Base-by-base conservation (phyloP, 2,329 filamentous ascomycete species). In the Trichoderma brevicompactum region DNA sequence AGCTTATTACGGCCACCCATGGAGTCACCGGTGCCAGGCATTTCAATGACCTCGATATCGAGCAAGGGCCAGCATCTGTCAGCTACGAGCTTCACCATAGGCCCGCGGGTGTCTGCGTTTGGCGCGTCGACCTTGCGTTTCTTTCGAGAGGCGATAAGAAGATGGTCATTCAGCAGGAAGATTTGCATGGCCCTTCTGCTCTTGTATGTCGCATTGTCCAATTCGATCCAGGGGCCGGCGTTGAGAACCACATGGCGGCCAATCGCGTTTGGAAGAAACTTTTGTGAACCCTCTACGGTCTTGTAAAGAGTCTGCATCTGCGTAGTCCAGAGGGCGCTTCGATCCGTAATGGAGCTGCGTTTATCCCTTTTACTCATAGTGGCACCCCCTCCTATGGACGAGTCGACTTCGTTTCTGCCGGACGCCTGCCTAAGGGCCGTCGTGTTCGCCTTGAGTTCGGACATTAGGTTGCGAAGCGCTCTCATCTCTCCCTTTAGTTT, bases 141-240 rank as follows among this genome's bases (percentile, higher is more conserved):
- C 81, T 97, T 97, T 70, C 92, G 89, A 28, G 92, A 92, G 4
- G 95, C 95, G 56, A 99, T 86, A 23, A 99, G 85, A 1, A 99
- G 82, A 77, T 99, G 94, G 74, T 99, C 95, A 74, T 98, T 99
- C 2, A 99, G 83, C 65, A 99, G 79, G 66, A 98, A 94, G 67
- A 99, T 88, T 74, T 96, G 92, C 76, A 98, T 94, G 34, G 93
- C 89, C 48, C 95, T 85, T 69, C 91, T 85, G 4, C 94, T 92
- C 78, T 97, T 97, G 88, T 96, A 98, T 0, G 95, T 99, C 10
- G 95, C 95, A 69, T 95, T 96, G 78, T 99, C 96, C 67, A 99
- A 83, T 79, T 99, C 94, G 66, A 98, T 91, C 95, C 95, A 99
- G 54, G 90, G 87, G 1, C 92, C 91, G 4, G 93, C 96, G 76